Evolutionary conservation across 257 asterid species (phyloP).

Genomic region (Fraxinus anomala): DNA sequence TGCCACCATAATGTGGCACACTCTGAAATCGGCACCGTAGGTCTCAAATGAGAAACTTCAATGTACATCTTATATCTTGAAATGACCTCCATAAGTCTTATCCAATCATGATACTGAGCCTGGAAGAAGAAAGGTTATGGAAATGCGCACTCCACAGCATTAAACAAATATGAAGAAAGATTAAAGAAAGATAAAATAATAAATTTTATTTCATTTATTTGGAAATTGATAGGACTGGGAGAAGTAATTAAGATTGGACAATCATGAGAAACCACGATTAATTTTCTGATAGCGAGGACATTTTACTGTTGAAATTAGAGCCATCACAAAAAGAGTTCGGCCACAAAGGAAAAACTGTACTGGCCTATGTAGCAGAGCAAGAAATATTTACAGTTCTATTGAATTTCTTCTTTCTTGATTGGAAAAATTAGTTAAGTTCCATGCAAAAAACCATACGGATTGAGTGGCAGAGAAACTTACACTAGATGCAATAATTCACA

Average conservation of each 20-base stretch:
- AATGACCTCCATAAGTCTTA: slow-evolving; percentile 93
- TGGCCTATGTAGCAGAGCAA: background rate
- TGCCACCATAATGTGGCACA: slow-evolving; percentile 83
- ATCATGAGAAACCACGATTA: background rate
- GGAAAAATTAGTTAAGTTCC: slow-evolving; percentile 17
- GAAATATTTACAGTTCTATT: background rate
- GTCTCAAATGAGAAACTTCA: slow-evolving; percentile 91
- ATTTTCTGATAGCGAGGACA: background rate
- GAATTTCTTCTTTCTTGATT: background rate
- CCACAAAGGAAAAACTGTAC: background rate
- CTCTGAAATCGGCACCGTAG: slow-evolving; percentile 67
- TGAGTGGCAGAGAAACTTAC: slow-evolving; percentile 25
- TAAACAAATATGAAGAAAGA: slow-evolving; percentile 13
- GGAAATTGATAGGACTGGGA: background rate
- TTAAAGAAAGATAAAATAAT: background rate
- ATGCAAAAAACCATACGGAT: slow-evolving; percentile 17
- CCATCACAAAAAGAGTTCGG: background rate
- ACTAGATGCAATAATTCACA: background rate
- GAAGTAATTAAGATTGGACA: background rate
- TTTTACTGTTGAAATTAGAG: background rate
- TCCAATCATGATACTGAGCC: slow-evolving; percentile 99
- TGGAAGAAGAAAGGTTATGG: slow-evolving; percentile 39
- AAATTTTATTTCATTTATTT: background rate
- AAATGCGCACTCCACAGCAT: slow-evolving; percentile 20
- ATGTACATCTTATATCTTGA: slow-evolving; percentile 72